These are phyloP conservation scores for Erodium texanum DNA, from an alignment of 441 rosid genomes.

Conservation along the genomic window DNA sequence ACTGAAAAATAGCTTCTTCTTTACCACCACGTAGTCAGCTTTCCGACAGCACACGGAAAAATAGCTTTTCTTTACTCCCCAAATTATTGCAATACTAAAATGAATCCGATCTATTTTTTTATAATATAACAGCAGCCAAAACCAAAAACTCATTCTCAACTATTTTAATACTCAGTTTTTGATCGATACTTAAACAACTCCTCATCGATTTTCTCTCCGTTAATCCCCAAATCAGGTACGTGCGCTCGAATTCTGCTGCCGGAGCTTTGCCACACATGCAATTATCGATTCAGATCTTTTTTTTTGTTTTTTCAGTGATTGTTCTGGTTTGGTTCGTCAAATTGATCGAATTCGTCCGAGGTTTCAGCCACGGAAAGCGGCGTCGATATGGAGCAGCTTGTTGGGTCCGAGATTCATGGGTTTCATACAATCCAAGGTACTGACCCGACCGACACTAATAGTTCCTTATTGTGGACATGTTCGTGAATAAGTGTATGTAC, in stretches of 20 bases:
- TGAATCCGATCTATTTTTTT: too few species aligned
- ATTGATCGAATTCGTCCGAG: not conserved
- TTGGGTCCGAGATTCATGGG: slow-evolving; percentile 80
- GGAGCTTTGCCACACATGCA: not conserved
- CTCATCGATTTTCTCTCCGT: not conserved
- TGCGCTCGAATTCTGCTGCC: not conserved
- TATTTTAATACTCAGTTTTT: too few species aligned
- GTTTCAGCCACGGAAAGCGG: slow-evolving; percentile 30
- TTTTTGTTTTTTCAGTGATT: not conserved
- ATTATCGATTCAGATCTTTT: not conserved
- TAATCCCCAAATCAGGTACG: not conserved
- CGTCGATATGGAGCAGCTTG: slow-evolving; percentile 24
- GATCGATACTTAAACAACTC: not conserved
- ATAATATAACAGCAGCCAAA: too few species aligned
- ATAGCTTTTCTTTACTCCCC: too few species aligned
- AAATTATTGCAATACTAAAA: too few species aligned
- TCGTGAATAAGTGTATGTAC: not conserved
- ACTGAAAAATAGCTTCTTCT: too few species aligned
- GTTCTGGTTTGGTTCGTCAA: not conserved
- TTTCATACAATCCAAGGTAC: slow-evolving; percentile 69
- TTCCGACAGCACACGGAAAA: too few species aligned
- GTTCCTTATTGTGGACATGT: too few species aligned
- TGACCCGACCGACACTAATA: too few species aligned
- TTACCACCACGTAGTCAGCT: too few species aligned
- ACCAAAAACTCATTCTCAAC: too few species aligned